Percentiles rank a stretch among this genome's conserved stretches.
phyloP scores from a whole-genome alignment of 257 asterid genomes.

The Sherardia arvensis region DNA sequence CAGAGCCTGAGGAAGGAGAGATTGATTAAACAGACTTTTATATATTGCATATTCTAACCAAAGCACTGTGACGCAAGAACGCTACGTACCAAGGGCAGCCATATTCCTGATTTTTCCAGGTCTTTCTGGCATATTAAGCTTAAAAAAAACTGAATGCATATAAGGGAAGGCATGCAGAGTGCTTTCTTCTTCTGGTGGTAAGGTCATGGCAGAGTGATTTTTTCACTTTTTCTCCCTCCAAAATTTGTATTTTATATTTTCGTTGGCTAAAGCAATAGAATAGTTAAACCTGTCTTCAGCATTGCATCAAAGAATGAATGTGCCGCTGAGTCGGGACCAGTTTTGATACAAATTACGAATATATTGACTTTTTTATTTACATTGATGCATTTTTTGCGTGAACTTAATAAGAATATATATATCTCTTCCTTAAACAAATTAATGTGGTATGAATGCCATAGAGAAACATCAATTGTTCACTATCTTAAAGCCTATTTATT shows the following conservation, averaged over 20 bases:
- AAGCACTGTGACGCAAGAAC: conserved; percentile 3
- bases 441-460: no score
- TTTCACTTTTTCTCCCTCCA: background rate
- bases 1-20: conserved; percentile 26
- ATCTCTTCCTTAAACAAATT: no score
- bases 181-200: background rate
- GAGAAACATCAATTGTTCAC: background rate
- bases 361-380: background rate
- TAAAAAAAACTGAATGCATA: background rate
- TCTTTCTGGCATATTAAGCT: background rate
- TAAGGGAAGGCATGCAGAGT: background rate
- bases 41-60: background rate
- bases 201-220: conserved; percentile 11
- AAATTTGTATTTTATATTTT: background rate
- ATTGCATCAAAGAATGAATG: background rate
- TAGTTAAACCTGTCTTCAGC: conserved; percentile 7
- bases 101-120: background rate
- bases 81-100: conserved; percentile 2
- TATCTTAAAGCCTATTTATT: background rate
- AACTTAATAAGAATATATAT: no score
- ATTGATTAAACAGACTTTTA: conserved; percentile 5
- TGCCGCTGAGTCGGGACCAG: conserved; percentile 5
- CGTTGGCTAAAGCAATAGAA: background rate
- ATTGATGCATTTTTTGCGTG: background rate
- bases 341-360: conserved; percentile 6